These are phyloP conservation scores for Salicornia ramosissima DNA, from an alignment of 148 eudicot genomes.

Conservation along the genomic window DNA sequence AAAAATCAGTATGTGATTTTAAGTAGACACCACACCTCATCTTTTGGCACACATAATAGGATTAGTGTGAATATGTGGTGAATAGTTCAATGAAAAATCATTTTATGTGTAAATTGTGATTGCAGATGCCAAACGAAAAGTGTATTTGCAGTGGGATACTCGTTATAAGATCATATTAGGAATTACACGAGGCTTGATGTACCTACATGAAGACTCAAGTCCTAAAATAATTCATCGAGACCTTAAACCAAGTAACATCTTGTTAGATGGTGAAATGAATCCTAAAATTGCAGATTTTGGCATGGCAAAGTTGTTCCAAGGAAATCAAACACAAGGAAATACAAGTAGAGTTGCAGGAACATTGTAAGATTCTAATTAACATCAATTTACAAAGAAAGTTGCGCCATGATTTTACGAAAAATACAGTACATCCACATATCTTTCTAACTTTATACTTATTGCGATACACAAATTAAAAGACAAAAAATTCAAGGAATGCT, in stretches of 20 bases:
- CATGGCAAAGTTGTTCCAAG: conserved; percentile 32
- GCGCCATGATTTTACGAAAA: too few species aligned
- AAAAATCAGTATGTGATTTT: too few species aligned
- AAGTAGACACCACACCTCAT: too few species aligned
- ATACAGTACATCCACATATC: too few species aligned
- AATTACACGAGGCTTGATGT: conserved; percentile 27
- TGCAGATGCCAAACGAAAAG: conserved; percentile 12
- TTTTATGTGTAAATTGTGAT: too few species aligned
- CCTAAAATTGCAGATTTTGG: conserved; percentile 39
- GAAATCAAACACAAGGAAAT: conserved; percentile 26
- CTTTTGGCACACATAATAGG: too few species aligned
- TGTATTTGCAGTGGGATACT: conserved; percentile 24
- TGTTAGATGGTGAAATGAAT: conserved; percentile 30
- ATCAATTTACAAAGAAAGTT: neutral
- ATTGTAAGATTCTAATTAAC: conserved; percentile 26
- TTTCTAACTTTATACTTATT: too few species aligned
- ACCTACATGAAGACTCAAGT: conserved; percentile 34
- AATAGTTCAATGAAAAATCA: too few species aligned
- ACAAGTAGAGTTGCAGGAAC: conserved; percentile 31
- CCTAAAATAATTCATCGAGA: conserved; percentile 30
- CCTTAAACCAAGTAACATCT: conserved; percentile 37
- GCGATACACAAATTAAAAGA: too few species aligned
- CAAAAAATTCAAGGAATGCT: neutral
- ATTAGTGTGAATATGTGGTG: too few species aligned
- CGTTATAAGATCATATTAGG: conserved; percentile 32